Percentiles rank a stretch among this genome's conserved stretches.
These are phyloP conservation scores for Fusarium zealandicum DNA, from an alignment of 2,329 filamentous ascomycete genomes.

Conservation along the genomic window DNA sequence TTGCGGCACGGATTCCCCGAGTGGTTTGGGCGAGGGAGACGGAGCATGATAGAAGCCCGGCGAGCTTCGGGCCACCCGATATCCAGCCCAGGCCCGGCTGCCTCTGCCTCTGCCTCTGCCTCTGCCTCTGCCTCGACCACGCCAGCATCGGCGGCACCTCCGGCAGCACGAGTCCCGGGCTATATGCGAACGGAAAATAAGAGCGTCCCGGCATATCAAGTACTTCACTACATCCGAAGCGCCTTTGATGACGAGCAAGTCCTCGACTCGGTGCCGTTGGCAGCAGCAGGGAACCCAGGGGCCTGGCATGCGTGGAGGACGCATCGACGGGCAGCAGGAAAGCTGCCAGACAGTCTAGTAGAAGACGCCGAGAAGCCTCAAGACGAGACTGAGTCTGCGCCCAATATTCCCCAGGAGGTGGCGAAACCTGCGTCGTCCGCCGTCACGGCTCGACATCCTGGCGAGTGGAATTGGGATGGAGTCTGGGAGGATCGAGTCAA, in stretches of 20 bases:
- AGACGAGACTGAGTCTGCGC: constrained; percentile 1
- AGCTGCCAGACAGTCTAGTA: constrained; percentile 30
- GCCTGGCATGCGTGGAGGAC: constrained; percentile 95
- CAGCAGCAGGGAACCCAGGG: constrained; percentile 86
- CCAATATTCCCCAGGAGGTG: constrained; percentile 22
- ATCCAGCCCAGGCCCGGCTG: constrained; percentile 33
- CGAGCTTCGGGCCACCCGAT: constrained; percentile 52
- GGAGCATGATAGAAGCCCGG: constrained; percentile 49
- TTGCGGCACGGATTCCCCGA: constrained; percentile 87
- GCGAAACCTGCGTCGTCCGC: constrained; percentile 11
- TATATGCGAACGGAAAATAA: constrained; percentile 53
- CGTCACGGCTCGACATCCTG: constrained; percentile 55
- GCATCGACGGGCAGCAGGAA: constrained; percentile 58
- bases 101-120: too few relatives aligned
- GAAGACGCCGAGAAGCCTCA: neutral
- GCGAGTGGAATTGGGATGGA: constrained; percentile 97
- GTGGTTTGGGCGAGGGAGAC: constrained; percentile 77
- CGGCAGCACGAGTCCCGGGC: constrained; percentile 41
- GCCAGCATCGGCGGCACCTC: constrained; percentile 43
- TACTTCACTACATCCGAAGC: constrained; percentile 82
- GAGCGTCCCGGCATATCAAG: constrained; percentile 66
- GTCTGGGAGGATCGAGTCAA: constrained; percentile 93
- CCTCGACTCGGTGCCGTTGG: constrained; percentile 79
- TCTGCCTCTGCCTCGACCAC: constrained; percentile 36
- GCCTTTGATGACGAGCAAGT: constrained; percentile 81